Evolutionary conservation across 306 rosid species (phyloP).

Genomic region (Begonia masoniana): DNA sequence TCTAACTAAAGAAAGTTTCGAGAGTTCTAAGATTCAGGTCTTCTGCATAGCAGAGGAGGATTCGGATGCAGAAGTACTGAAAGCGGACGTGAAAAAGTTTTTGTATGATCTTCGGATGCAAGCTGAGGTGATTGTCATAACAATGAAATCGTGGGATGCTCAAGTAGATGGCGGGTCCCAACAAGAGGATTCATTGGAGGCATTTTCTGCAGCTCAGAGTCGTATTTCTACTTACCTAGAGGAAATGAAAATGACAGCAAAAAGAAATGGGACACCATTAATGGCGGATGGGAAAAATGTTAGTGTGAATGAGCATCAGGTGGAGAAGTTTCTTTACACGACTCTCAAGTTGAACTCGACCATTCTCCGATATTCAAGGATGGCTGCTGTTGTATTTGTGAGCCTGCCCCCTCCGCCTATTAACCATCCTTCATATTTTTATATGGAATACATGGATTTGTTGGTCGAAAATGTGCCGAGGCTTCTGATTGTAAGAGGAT

Average conservation of each 20-base stretch:
- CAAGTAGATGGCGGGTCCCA: slow-evolving; percentile 50
- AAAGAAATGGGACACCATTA: slow-evolving; percentile 48
- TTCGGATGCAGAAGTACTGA: slow-evolving; percentile 77
- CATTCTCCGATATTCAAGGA: slow-evolving; percentile 84
- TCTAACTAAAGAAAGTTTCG: slow-evolving; percentile 86
- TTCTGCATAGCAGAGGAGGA: slow-evolving; percentile 98
- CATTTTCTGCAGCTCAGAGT: slow-evolving; percentile 45
- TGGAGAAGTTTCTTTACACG: slow-evolving; percentile 83
- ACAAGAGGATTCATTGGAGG: slow-evolving; percentile 73
- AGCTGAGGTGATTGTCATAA: slow-evolving; percentile 86
- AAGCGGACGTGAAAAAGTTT: slow-evolving; percentile 93
- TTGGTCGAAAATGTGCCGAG: slow-evolving; percentile 91
- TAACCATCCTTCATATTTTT: slow-evolving; percentile 79
- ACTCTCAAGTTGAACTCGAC: slow-evolving; percentile 78
- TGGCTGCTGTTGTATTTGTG: slow-evolving; percentile 96
- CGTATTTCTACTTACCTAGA: slow-evolving; percentile 56
- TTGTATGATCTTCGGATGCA: slow-evolving; percentile 96
- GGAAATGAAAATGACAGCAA: slow-evolving; percentile 43
- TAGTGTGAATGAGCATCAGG: slow-evolving; percentile 72
- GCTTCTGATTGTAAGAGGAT: slow-evolving; percentile 94
- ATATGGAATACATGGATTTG: slow-evolving; percentile 98
- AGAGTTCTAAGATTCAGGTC: slow-evolving; percentile 95
- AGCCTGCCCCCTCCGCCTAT: slow-evolving; percentile 94
- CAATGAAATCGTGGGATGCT: slow-evolving; percentile 73
- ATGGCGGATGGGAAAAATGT: slow-evolving; percentile 87